A percentile compares a stretch with the other conserved stretches of the same genome.
These are phyloP conservation scores for Sporothrix phasma DNA, from an alignment of 2,329 filamentous ascomycete genomes.

Conservation along the genomic window DNA sequence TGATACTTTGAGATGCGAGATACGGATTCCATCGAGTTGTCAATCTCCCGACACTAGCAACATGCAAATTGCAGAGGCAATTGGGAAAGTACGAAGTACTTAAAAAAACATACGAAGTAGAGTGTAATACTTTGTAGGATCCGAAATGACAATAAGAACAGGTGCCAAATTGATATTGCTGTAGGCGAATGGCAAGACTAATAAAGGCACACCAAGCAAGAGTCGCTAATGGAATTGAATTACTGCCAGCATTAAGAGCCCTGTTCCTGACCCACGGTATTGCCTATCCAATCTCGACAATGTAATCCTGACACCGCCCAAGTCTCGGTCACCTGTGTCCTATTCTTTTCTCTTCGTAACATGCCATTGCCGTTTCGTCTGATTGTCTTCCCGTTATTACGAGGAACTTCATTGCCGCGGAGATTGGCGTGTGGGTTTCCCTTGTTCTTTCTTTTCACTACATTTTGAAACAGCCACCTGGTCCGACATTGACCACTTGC, in stretches of 20 bases:
- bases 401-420: not conserved
- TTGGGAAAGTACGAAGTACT: not conserved
- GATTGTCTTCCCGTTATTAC: not conserved
- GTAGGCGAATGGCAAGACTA: not conserved
- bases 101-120: not conserved
- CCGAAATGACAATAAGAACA: not conserved
- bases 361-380: not conserved
- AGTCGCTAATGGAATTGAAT: not conserved
- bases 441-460: not conserved
- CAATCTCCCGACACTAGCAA: not conserved
- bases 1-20: not conserved
- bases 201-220: not conserved
- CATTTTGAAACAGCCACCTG: not conserved
- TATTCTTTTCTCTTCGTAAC: not conserved
- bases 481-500: no score
- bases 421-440: constrained; percentile 2
- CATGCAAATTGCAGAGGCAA: not conserved
- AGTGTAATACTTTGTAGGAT: not conserved
- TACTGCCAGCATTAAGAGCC: not conserved
- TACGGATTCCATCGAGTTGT: not conserved
- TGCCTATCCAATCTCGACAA: not conserved
- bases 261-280: not conserved
- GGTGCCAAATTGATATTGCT: not conserved
- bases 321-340: not conserved
- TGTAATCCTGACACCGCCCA: constrained; percentile 4